A percentile compares a stretch with the other conserved stretches of the same genome.
Conservation (phyloP, 164 flowering plant species). For the Macadamia integrifolia region DNA sequence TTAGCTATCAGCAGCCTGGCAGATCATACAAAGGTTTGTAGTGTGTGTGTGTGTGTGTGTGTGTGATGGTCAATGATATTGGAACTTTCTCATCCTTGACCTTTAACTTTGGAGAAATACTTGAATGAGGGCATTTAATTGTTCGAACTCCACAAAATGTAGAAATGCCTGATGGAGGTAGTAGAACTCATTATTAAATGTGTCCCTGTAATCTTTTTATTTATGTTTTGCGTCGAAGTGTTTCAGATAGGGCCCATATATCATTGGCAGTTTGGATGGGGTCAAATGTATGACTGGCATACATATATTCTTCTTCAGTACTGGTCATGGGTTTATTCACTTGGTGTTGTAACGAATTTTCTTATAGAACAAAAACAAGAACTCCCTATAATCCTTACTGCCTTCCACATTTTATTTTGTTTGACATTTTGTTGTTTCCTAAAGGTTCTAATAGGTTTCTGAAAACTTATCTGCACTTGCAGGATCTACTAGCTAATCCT, state of each 20-base stretch:
- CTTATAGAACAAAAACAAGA: no score
- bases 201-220: not conserved
- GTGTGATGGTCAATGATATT: not conserved
- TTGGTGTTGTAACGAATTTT: no score
- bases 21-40: slow-evolving; percentile 68
- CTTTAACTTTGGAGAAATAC: not conserved
- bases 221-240: not conserved
- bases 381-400: no score
- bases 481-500: slow-evolving; percentile 73
- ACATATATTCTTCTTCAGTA: no score
- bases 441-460: not conserved
- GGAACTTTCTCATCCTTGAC: not conserved
- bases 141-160: not conserved
- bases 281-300: no score
- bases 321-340: no score
- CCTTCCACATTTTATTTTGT: no score
- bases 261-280: not conserved
- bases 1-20: slow-evolving; percentile 82
- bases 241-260: not conserved
- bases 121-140: not conserved
- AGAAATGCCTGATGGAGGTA: not conserved
- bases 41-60: not conserved
- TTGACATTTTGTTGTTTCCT: no score
- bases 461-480: slow-evolving; percentile 16
- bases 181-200: no score